Conservation (phyloP, 2,329 filamentous ascomycete genomes). For the Sporothrix pseudoabietina region DNA sequence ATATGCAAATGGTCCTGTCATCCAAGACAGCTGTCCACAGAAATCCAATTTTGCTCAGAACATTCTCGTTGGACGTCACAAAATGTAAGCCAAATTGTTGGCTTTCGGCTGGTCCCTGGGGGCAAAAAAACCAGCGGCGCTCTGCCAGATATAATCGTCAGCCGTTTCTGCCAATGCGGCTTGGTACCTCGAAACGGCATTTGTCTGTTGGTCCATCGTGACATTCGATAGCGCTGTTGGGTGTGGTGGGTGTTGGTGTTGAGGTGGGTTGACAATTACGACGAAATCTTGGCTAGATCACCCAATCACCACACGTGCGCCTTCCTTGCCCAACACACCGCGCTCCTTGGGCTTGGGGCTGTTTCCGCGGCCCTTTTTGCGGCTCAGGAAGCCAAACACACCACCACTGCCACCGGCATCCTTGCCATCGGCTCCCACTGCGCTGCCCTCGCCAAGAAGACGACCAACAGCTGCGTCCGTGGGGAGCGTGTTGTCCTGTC, state of each 20-base stretch:
- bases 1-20: constrained; percentile 15
- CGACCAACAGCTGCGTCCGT: constrained; percentile 61
- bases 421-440: constrained; percentile 50
- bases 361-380: constrained; percentile 86
- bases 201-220: not conserved
- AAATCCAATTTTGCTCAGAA: not conserved
- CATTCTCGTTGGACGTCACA: not conserved
- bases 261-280: not conserved
- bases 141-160: not conserved
- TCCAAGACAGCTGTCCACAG: not conserved
- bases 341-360: constrained; percentile 94
- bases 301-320: constrained; percentile 78
- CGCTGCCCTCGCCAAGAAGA: constrained; percentile 52
- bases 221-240: not conserved
- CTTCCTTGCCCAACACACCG: constrained; percentile 92
- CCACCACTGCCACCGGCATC: constrained; percentile 63
- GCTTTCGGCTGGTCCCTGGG: not conserved
- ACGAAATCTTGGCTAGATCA: constrained; percentile 43
- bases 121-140: not conserved
- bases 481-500: constrained; percentile 75
- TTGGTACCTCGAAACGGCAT: not conserved
- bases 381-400: constrained; percentile 85
- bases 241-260: not conserved
- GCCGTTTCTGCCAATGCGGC: not conserved
- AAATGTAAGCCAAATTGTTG: not conserved